Evolutionary conservation across 768 basidiomycete species (phyloP).

Genomic region (Tylopilus felleus): DNA sequence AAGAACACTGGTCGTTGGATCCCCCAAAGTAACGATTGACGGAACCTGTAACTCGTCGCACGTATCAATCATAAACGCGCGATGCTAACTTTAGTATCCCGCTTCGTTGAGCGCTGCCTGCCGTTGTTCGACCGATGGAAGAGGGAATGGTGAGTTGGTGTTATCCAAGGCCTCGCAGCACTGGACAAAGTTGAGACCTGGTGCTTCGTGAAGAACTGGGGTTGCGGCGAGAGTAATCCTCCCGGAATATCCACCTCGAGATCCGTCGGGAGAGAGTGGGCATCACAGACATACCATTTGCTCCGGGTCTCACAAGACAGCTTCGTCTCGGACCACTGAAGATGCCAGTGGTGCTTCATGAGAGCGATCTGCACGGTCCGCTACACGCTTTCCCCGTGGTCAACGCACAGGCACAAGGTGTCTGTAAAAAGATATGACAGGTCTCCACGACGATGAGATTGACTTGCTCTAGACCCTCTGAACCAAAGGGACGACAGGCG

Average conservation of each 20-base stretch:
- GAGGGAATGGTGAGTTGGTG: constrained; percentile 12
- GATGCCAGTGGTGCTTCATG: no score
- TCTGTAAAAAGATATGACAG: no score
- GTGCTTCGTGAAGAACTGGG: constrained; percentile 18
- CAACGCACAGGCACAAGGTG: no score
- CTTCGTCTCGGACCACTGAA: constrained; percentile 10
- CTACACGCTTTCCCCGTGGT: constrained; percentile 8
- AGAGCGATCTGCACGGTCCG: constrained; percentile 10
- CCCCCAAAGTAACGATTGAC: no score
- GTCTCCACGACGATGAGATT: no score
- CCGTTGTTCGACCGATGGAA: constrained; percentile 3
- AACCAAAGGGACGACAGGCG: no score
- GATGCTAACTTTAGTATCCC: neutral
- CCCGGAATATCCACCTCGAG: constrained; percentile 19
- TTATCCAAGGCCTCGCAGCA: constrained; percentile 15
- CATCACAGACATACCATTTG: constrained; percentile 8
- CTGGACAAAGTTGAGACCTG: constrained; percentile 12
- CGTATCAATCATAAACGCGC: no score
- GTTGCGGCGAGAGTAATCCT: constrained; percentile 14
- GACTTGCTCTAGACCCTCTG: no score
- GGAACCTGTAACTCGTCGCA: no score
- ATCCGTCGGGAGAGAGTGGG: constrained; percentile 5
- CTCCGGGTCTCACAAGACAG: neutral
- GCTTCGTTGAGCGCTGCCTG: neutral
- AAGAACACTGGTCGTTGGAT: no score